These are phyloP conservation scores for Sporothrix inflata DNA, from an alignment of 2,329 filamentous ascomycete genomes.

Conservation along the genomic window DNA sequence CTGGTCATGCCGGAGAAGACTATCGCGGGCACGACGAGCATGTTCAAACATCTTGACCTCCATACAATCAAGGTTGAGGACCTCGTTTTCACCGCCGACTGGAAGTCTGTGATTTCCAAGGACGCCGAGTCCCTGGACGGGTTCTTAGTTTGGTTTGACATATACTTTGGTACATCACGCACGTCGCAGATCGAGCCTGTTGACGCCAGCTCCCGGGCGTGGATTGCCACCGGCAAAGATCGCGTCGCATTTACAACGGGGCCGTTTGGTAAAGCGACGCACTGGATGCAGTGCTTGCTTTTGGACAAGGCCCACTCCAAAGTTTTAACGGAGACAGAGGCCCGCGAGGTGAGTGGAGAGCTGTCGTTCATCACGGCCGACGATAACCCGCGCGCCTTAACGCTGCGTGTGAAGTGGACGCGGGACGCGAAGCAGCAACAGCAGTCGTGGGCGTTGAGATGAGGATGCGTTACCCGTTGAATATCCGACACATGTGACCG, in stretches of 20 bases:
- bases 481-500: background rate
- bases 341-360: constrained; percentile 64
- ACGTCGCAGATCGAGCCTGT: constrained; percentile 54
- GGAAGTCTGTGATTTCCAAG: constrained; percentile 62
- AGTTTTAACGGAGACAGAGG: constrained; percentile 52
- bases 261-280: constrained; percentile 74
- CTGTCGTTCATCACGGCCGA: constrained; percentile 71
- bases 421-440: constrained; percentile 44
- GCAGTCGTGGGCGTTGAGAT: constrained; percentile 51
- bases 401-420: constrained; percentile 66
- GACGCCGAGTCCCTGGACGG: constrained; percentile 77
- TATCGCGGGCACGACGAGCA: constrained; percentile 61
- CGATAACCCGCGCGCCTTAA: constrained; percentile 69
- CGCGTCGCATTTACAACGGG: constrained; percentile 88
- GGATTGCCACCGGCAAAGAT: constrained; percentile 61
- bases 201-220: constrained; percentile 62
- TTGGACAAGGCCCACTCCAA: constrained; percentile 65
- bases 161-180: constrained; percentile 75
- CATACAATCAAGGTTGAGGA: constrained; percentile 73
- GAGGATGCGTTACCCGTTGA: too few species aligned
- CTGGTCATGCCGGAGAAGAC: constrained; percentile 67
- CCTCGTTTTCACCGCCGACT: constrained; percentile 73
- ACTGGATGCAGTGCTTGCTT: constrained; percentile 87
- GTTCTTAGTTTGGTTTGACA: constrained; percentile 92
- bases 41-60: constrained; percentile 77